Base-by-base conservation (phyloP, 306 rosid genomes). In the Prunus persica region DNA sequence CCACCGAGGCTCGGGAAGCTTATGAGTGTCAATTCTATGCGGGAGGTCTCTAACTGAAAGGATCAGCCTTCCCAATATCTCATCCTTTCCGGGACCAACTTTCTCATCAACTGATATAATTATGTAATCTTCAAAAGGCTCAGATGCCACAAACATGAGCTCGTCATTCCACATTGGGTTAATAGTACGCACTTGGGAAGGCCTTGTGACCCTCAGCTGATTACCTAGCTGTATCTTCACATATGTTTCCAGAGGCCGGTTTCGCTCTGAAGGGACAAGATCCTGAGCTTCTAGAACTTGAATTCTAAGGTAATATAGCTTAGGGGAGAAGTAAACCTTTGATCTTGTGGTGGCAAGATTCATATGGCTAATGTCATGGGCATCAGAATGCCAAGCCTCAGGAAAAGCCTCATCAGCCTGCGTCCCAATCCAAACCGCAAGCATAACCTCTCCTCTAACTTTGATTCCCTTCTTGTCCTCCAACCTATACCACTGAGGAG, bases 311-410 rank as follows among this genome's bases (percentile, higher is more conserved):
- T 95, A 95, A 79, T 83, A 89, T 19, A 95, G 86, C 85, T 84
- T 92, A 4, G 99, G 99, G 3, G 99, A 82, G 88, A 95, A 95
- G 76, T 95, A 95, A 13, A 95, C 97, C 88, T 91, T 88, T 6
- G 99, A 89, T 46, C 97, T 74, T 1, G 99, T 90, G 76, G 84
- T 84, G 4, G 98, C 52, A 27, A 95, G 88, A 75, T 95, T 89
- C 3, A 75, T 69, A 73, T 92, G 99, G 80, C 87, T 78, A 3
- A 95, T 32, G 52, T 75, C 90, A 64, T 95, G 99, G 10, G 99
- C 99, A 80, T 92, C 99, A 16, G 97, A 90, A 67, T 89, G 99
- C 99, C 99, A 95, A n/a, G 99, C 97, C 11, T 95, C 97, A 1
- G 97, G 85, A 61, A 95, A 95, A 0, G 91, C 87, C 82, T 92